Evolutionary conservation across 768 basidiomycete genomes (phyloP), one percentile per base, ranked within the genome.

Genomic region (Psilocybe tampanensis): DNA sequence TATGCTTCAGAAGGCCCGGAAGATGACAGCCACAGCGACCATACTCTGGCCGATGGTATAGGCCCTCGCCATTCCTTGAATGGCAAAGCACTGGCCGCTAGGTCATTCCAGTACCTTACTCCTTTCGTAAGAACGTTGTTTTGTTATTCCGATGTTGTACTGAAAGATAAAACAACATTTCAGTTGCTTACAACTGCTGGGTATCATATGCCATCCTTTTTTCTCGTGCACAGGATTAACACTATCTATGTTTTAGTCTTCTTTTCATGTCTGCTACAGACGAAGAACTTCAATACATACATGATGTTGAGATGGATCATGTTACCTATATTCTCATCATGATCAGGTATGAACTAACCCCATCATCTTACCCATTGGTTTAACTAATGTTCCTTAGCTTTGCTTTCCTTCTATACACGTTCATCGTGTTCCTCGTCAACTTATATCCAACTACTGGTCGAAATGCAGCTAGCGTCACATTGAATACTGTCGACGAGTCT

Each of bases 231-330:
- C 5, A 18, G 19, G 43, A 8, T 26, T 32, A 54, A 24, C 42
- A 22, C 8, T 18, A 47, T 34, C 33, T 55, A 15, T 21, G 29
- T 1, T 54, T n/a, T 55, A 90, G 92, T 6, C 71, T 94, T 2
- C 72, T 94, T 17, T 97, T 98, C 78, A 93, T 96, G 85, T 90
- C 90, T 13, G 95, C 89, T 0, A 97, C 95, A 0, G 94, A 98
- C 68, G 95, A 98, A 73, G 92, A 96, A 69, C 74, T 96, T 24
- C 65, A 80, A 22, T 90, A 80, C 58, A 83, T 89, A 3, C 79
- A 92, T 60, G 82, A 83, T 12, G 76, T 74, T 18, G 88, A 82
- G 42, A 92, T 96, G 86, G 95, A 96, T 68, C 92, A 94, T 65
- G 94, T 95, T 56, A 94, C 94, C 0, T 96, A 95, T 65, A 79